These are phyloP conservation scores for Tuber borchii DNA, from an alignment of 495 filamentous ascomycete genomes.

Conservation along the genomic window DNA sequence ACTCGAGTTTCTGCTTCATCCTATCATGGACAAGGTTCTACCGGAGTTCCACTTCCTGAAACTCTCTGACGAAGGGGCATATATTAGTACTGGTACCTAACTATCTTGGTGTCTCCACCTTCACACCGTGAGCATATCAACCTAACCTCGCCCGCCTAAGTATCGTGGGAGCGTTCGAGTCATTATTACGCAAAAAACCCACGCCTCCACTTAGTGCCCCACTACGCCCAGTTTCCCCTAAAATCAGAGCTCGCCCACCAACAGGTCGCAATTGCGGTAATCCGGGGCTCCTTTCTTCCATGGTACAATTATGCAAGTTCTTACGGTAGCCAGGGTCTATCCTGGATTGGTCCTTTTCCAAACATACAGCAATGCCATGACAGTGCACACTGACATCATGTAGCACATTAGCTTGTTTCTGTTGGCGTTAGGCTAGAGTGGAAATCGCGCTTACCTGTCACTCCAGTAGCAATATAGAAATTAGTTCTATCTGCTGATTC, in stretches of 20 bases:
- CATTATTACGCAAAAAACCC: too few relatives aligned
- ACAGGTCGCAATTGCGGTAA: neutral
- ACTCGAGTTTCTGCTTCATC: neutral
- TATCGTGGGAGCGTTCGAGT: too few relatives aligned
- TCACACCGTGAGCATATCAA: neutral
- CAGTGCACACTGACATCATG: conserved; percentile 26
- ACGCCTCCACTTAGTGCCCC: too few relatives aligned
- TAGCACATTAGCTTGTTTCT: neutral
- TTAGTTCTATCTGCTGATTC: conserved; percentile 73
- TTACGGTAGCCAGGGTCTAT: neutral
- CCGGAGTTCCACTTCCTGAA: neutral
- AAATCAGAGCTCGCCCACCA: neutral
- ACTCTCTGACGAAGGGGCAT: neutral
- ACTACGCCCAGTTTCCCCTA: too few relatives aligned
- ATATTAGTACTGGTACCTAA: neutral
- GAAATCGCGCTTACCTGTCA: conserved; percentile 39
- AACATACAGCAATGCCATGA: conserved; percentile 32
- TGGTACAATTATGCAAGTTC: neutral
- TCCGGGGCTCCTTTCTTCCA: neutral
- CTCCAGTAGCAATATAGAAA: conserved; percentile 77
- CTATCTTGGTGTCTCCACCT: too few relatives aligned
- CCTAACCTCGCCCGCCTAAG: neutral
- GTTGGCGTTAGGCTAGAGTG: neutral
- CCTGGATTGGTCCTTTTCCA: conserved; percentile 31
- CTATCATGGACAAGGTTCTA: neutral